Evolutionary conservation across 2,329 filamentous ascomycete species (phyloP).

Genomic region (Periconia sp.): DNA sequence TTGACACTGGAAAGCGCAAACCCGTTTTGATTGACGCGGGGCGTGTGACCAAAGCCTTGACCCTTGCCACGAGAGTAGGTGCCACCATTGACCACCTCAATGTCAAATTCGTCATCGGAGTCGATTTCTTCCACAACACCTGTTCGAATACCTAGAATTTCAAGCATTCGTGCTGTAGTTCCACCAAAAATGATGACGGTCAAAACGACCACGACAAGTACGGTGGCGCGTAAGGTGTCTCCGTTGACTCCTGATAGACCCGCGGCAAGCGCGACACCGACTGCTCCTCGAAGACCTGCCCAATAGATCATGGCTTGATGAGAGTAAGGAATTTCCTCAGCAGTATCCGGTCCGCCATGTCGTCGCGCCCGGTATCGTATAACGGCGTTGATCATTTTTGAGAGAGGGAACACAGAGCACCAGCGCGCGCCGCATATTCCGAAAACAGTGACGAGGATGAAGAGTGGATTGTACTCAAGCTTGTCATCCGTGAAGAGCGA

Average conservation of each 20-base stretch:
- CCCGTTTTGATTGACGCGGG: constrained; percentile 62
- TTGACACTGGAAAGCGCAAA: constrained; percentile 61
- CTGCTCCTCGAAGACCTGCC: constrained; percentile 93
- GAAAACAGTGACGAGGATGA: constrained; percentile 90
- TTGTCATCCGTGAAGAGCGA: constrained; percentile 92
- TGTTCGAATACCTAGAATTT: constrained; percentile 94
- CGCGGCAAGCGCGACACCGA: constrained; percentile 92
- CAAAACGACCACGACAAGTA: constrained; percentile 95
- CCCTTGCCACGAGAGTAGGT: constrained; percentile 83
- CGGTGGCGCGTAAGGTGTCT: constrained; percentile 85
- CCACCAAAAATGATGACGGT: constrained; percentile 99
- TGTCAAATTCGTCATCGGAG: constrained; percentile 98
- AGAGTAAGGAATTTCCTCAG: constrained; percentile 89
- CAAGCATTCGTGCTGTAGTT: constrained; percentile 95
- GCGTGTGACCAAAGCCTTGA: constrained; percentile 76
- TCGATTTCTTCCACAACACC: constrained; percentile 97
- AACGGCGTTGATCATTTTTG: constrained; percentile 88
- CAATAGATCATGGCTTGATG: constrained; percentile 99
- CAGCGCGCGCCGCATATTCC: constrained; percentile 93
- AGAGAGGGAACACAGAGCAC: constrained; percentile 93
- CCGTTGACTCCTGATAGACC: constrained; percentile 83
- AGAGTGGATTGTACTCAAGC: constrained; percentile 88
- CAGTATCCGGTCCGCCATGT: constrained; percentile 71
- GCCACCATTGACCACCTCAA: constrained; percentile 71
- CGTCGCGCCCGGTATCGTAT: constrained; percentile 83